These are phyloP conservation scores for Colletotrichum sp. DNA, from an alignment of 2,329 filamentous ascomycete genomes.

Conservation along the genomic window DNA sequence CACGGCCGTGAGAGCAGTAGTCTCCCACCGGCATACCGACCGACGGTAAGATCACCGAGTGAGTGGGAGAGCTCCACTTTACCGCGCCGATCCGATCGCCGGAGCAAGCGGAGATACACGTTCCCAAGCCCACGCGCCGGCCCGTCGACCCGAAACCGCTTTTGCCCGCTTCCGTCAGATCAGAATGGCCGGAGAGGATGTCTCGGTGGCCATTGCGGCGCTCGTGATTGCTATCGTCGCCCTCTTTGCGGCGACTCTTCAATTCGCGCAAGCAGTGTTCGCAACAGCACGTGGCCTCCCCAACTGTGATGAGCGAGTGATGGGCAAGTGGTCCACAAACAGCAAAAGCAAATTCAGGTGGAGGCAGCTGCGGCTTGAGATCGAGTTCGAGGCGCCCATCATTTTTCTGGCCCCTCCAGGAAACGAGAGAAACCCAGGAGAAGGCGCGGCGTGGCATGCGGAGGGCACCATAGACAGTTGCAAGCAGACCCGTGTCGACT, in stretches of 20 bases:
- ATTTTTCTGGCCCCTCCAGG: neutral
- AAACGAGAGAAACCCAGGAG: neutral
- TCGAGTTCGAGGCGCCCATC: constrained; percentile 11
- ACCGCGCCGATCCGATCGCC: neutral
- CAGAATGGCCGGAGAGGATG: neutral
- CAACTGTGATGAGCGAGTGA: constrained; percentile 1
- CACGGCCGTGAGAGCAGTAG: neutral
- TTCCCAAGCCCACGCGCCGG: neutral
- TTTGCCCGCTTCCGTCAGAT: neutral
- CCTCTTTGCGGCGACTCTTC: neutral
- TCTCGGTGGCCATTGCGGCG: neutral
- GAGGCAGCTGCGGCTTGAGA: neutral
- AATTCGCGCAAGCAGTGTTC: constrained; percentile 3
- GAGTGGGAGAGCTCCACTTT: neutral
- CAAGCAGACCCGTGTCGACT: neutral
- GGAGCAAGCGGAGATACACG: neutral
- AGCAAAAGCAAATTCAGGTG: neutral
- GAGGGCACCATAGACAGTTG: neutral
- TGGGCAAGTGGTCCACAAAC: neutral
- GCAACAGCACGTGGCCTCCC: neutral
- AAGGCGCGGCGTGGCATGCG: neutral
- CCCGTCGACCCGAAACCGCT: neutral
- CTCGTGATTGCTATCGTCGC: constrained; percentile 3
- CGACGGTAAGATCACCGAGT: neutral
- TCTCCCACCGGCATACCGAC: neutral